Conservation (phyloP, 2,329 filamentous ascomycete genomes). For the Xenosphaeropsis pyriputrescens region DNA sequence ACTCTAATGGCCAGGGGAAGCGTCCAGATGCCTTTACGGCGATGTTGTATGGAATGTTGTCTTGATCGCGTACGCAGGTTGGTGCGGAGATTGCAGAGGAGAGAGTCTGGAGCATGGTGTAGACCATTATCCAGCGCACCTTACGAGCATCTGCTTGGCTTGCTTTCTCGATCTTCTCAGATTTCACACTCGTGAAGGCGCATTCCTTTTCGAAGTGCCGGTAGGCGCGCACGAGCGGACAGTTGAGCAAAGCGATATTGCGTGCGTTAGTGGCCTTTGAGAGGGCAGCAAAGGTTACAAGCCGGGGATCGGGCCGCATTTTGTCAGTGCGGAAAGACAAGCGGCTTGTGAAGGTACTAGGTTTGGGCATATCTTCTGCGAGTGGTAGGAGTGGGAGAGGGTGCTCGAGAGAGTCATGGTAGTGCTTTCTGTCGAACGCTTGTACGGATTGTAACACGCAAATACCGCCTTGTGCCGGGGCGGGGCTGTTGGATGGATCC, state of each 20-base stretch:
- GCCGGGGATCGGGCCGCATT: constrained; percentile 29
- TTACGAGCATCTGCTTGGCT: constrained; percentile 56
- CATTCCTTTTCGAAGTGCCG: constrained; percentile 52
- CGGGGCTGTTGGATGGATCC: constrained; percentile 27
- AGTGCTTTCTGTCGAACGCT: constrained; percentile 48
- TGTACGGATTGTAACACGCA: constrained; percentile 55
- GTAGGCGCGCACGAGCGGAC: constrained; percentile 50
- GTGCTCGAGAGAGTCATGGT: constrained; percentile 43
- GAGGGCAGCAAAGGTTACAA: constrained; percentile 36
- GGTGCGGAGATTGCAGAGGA: constrained; percentile 47
- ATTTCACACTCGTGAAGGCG: constrained; percentile 30
- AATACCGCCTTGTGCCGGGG: constrained; percentile 47
- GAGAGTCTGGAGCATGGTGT: constrained; percentile 59
- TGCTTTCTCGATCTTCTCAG: constrained; percentile 40
- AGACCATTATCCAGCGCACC: constrained; percentile 65
- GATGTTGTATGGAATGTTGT: constrained; percentile 38
- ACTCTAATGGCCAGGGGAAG: constrained; percentile 13
- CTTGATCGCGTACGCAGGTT: constrained; percentile 40
- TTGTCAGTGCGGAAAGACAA: constrained; percentile 16
- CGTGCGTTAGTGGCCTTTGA: constrained; percentile 29
- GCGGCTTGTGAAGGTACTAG: not conserved
- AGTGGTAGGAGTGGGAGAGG: constrained; percentile 52
- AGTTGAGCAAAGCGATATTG: constrained; percentile 19
- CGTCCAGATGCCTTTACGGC: constrained; percentile 11
- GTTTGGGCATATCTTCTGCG: constrained; percentile 3